Evolutionary conservation across 2,329 filamentous ascomycete genomes (phyloP), one percentile per base, ranked within the genome.

Genomic region (Colletotrichum tofieldiae): DNA sequence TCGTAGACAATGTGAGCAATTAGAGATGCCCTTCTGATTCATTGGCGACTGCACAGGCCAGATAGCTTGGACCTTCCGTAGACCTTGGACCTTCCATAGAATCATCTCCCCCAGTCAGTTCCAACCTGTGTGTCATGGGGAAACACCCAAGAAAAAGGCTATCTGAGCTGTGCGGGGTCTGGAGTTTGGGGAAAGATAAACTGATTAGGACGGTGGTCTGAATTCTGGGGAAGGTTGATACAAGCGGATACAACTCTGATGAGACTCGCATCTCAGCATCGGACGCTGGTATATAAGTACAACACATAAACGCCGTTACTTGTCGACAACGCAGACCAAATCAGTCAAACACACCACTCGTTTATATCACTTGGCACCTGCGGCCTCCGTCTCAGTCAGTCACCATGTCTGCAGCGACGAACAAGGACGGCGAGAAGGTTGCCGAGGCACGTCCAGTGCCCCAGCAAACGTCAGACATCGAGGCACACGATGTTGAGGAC

Each of bases 31-130:
- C 8, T 26, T 12, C 11, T 11, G 16, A 20, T 59, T n/a, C 49
- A 47, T 45, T 41, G 18, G 23, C 16, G 20, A 12, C 47, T 32
- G 16, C 16, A 51, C 47, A n/a, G 59, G 43, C 35, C 59, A 69
- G 69, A 72, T 72, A 72, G 69, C 69, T 64, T 72, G 69, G 69
- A 68, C 67, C 67, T 71, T 71, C 67, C 63, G 41, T 16, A 41
- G 35, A 5, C 51, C 49, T 35, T 35, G 35, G 37, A 18, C 49
- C 49, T 52, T 32, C 49, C 49, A 20, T 29, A 18, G 23, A 51
- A 51, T n/a, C 14, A 18, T 47, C 37, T 26, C 26, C n/a, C 26
- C 8, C 12, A 32, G 37, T 39, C 23, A 12, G 32, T 55, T 49
- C 45, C 60, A 64, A 39, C 6, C 52, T 14, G 43, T 47, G 65